Percentiles rank a stretch among this genome's conserved stretches.
Conservation (phyloP, 2,329 filamentous ascomycete genomes). For the Emmonsia crescens region DNA sequence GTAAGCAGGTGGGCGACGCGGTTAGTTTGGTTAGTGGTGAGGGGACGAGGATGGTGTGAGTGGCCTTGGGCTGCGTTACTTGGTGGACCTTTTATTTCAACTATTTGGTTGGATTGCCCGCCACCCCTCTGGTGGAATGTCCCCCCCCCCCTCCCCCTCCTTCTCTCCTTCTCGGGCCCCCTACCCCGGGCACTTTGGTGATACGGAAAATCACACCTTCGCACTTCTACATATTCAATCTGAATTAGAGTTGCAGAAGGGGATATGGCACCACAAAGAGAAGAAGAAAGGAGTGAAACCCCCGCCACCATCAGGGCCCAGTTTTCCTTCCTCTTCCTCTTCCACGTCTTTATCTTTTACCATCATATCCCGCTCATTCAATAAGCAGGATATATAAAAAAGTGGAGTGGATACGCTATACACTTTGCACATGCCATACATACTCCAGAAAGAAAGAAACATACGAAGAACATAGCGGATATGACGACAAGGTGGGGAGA, state of each 20-base stretch:
- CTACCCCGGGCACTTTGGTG: neutral
- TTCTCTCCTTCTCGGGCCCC: neutral
- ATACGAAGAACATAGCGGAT: no score
- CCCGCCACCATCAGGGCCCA: neutral
- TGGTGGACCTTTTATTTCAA: no score
- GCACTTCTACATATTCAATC: neutral
- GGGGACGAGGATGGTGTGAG: neutral
- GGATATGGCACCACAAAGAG: neutral
- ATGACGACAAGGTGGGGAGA: no score
- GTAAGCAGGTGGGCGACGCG: slow-evolving; percentile 82
- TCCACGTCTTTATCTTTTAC: no score
- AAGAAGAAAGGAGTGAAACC: neutral
- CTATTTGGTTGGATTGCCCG: no score
- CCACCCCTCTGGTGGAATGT: neutral
- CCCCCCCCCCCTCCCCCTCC: neutral
- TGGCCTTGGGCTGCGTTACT: neutral
- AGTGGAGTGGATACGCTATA: neutral
- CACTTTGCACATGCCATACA: neutral
- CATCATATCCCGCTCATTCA: no score
- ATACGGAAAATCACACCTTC: neutral
- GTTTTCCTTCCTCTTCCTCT: neutral
- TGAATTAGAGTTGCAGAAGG: neutral
- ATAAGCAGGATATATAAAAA: neutral
- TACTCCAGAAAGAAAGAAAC: no score
- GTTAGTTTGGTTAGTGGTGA: slow-evolving; percentile 59